These are phyloP conservation scores for Alternaria postmessia DNA, from an alignment of 2,329 filamentous ascomycete species.

Conservation along the genomic window DNA sequence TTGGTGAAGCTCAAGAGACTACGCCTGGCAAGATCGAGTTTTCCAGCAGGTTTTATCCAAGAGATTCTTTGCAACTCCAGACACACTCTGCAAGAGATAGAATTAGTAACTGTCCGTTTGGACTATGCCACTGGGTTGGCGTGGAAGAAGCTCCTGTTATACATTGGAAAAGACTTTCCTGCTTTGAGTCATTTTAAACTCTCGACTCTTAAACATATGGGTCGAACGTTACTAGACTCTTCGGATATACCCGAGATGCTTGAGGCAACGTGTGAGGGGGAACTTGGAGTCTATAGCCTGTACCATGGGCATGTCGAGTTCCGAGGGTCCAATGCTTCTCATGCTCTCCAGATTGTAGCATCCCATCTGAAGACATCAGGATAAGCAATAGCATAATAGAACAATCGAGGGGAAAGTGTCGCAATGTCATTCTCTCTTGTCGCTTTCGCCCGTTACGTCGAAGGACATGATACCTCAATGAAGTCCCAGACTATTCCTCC, in stretches of 20 bases:
- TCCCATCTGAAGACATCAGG: neutral
- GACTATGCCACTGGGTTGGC: neutral
- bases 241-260: neutral
- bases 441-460: neutral
- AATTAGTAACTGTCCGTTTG: neutral
- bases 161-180: neutral
- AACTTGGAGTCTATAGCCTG: neutral
- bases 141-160: neutral
- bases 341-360: neutral
- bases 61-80: neutral
- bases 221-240: neutral
- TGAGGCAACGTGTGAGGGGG: neutral
- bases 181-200: neutral
- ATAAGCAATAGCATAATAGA: neutral
- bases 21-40: neutral
- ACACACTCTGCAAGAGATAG: neutral
- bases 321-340: neutral
- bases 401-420: neutral
- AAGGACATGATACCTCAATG: slow-evolving; percentile 8
- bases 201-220: neutral
- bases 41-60: neutral
- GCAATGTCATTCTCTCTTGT: neutral
- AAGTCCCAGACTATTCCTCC: slow-evolving; percentile 13
- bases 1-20: neutral
- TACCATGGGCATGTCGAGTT: neutral